Base-by-base conservation (phyloP, 768 basidiomycete genomes). In the Suillus subluteus region DNA sequence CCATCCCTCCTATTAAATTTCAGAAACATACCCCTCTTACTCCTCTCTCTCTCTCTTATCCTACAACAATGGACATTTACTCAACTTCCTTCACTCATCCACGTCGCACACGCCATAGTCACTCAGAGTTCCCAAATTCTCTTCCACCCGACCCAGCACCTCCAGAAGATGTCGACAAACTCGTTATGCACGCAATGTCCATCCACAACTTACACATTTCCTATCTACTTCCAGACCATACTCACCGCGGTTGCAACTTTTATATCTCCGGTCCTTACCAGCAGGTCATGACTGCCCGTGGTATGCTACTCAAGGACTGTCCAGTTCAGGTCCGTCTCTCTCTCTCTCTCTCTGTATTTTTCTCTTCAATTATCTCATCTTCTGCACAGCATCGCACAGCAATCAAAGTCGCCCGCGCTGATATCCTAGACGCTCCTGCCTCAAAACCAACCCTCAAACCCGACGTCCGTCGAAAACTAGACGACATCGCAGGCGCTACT, bases 401-500 rank as follows among this genome's bases (percentile, higher is more conserved):
- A 63, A 94, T 99, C 82, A 94, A 92, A 75, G 94, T 97, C 32
- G 87, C 95, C 37, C 91, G 96, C 72, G 92, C 94, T 37, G 96
- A 98, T 76, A 92, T 98, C 66, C 89, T 99, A 61, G 95, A 98
- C 78, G 88, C 89, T 62, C 89, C 88, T 64, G 85, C 89, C 69
- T 89, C 89, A 50, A 89, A 91, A 79, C 93, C 92, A 7, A 77
- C 87, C 7, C 85, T 97, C 73, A 96, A 96, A 77, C 81, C 88
- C 0, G 90, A 94, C 69, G 92, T 96, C 43, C 87, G 91, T 63
- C 87, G 88, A 62, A 88, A 90, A 64, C 86, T 98, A n/a, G 95
- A 98, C 77, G 94, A 97, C 74, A 94, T 98, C 74, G 96, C 96
- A 37, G 89, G 91, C 2, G 91, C 94, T 74, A 96, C 95, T n/a